Percentiles rank a stretch among this genome's conserved stretches.
phyloP scores from a whole-genome alignment of 2,329 filamentous ascomycete species.

The Penicillium sp. region DNA sequence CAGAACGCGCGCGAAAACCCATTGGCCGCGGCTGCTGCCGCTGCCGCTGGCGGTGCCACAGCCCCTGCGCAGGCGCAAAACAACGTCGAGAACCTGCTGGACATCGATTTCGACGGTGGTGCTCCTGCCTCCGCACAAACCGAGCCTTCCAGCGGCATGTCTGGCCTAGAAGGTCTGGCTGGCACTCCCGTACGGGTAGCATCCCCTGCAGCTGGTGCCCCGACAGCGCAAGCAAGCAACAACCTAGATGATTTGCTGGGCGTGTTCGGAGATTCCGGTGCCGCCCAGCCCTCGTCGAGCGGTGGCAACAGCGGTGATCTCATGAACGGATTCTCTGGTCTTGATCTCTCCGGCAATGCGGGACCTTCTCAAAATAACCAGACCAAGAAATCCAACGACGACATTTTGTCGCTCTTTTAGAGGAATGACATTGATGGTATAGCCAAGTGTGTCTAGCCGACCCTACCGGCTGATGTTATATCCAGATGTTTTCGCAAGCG shows the following conservation, averaged over 20 bases:
- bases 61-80: constrained; percentile 57
- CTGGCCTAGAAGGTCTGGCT: constrained; percentile 59
- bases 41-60: constrained; percentile 58
- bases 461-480: constrained; percentile 17
- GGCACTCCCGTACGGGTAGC: constrained; percentile 55
- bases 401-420: constrained; percentile 58
- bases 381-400: constrained; percentile 55
- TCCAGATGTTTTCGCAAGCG: constrained; percentile 27
- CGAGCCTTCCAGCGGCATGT: constrained; percentile 61
- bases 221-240: constrained; percentile 42
- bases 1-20: constrained; percentile 92
- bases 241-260: constrained; percentile 82
- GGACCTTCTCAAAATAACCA: constrained; percentile 27
- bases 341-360: constrained; percentile 66
- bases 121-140: constrained; percentile 83
- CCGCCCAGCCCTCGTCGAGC: constrained; percentile 34
- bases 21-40: constrained; percentile 75
- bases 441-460: constrained; percentile 6
- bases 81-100: constrained; percentile 91
- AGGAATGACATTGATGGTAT: constrained; percentile 7
- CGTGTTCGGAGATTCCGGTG: constrained; percentile 58
- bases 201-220: constrained; percentile 44
- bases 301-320: constrained; percentile 54
- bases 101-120: constrained; percentile 93
- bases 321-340: constrained; percentile 77